Conservation (phyloP, 148 eudicot species). For the Limonium bicolor region DNA sequence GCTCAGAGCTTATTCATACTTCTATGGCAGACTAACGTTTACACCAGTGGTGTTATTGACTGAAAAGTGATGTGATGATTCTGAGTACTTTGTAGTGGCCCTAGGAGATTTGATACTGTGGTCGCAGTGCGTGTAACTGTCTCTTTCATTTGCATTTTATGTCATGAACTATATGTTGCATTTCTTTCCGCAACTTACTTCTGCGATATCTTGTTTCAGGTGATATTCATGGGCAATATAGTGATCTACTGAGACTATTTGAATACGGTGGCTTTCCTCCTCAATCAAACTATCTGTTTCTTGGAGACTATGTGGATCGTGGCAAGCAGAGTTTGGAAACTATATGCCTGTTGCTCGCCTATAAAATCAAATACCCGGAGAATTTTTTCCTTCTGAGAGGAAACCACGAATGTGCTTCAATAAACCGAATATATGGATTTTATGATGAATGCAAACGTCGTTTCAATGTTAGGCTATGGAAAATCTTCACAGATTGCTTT, state of each 20-base stretch:
- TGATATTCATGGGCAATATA: constrained; percentile 66
- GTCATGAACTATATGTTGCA: neutral
- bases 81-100: no score
- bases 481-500: constrained; percentile 65
- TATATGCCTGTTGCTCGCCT: constrained; percentile 64
- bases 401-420: constrained; percentile 70
- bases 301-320: constrained; percentile 75
- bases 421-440: constrained; percentile 58
- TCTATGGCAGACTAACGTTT: no score
- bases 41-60: no score
- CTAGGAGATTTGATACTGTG: no score
- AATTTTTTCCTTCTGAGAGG: constrained; percentile 66
- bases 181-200: neutral
- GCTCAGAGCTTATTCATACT: no score
- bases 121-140: neutral
- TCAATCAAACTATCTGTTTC: constrained; percentile 52
- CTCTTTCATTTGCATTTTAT: neutral
- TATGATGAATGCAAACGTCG: constrained; percentile 69
- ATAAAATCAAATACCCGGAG: constrained; percentile 60
- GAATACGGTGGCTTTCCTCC: constrained; percentile 76
- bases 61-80: no score
- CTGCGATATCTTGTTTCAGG: no score
- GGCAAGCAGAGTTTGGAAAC: constrained; percentile 71
- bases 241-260: constrained; percentile 56
- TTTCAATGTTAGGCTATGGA: constrained; percentile 69